Percentiles rank a stretch among this genome's conserved stretches.
phyloP scores from a whole-genome alignment of 2,329 filamentous ascomycete species.

The Samsoniella hepiali region DNA sequence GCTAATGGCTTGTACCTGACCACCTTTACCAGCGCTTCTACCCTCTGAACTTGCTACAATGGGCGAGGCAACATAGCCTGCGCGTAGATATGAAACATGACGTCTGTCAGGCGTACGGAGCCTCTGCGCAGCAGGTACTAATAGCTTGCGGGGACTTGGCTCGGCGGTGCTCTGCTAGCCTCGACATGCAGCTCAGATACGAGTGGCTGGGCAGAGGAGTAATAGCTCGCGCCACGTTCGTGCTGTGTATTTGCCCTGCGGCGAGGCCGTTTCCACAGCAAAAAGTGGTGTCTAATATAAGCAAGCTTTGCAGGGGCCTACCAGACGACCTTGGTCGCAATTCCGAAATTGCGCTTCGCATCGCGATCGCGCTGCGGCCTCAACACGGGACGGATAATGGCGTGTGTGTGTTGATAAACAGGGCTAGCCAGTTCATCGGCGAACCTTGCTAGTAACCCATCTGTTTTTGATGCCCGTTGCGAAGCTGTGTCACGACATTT shows the following conservation, averaged over 20 bases:
- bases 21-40: neutral
- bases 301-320: neutral
- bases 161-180: neutral
- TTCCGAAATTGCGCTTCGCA: neutral
- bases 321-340: neutral
- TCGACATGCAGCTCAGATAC: neutral
- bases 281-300: neutral
- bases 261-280: neutral
- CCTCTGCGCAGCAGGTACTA: neutral
- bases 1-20: neutral
- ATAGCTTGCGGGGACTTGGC: neutral
- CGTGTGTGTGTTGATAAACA: neutral
- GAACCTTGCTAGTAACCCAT: neutral
- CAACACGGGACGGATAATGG: neutral
- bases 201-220: slow-evolving; percentile 7
- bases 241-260: neutral
- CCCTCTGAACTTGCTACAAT: neutral
- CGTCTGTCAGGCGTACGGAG: neutral
- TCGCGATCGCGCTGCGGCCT: neutral
- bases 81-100: slow-evolving; percentile 1
- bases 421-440: neutral
- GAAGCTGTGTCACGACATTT: neutral
- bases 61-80: neutral
- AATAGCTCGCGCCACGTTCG: neutral
- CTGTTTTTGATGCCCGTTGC: neutral